Conservation (phyloP, 768 basidiomycete genomes). For the Suillus lakei region DNA sequence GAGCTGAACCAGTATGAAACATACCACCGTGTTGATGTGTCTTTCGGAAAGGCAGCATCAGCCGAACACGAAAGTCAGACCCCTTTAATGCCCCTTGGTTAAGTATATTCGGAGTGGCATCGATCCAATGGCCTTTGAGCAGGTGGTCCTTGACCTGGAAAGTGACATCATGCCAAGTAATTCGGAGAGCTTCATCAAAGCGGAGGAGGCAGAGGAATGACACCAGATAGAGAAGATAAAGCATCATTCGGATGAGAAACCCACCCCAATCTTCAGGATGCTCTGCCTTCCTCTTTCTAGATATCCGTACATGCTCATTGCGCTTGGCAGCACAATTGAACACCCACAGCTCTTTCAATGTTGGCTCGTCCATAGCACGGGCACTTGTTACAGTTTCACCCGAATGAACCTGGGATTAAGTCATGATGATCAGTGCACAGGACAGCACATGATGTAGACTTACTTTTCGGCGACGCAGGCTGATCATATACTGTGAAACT, state of each 20-base stretch:
- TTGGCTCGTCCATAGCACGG: constrained; percentile 30
- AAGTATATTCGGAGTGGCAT: too few species aligned
- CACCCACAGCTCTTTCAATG: constrained; percentile 27
- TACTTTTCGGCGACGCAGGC: constrained; percentile 31
- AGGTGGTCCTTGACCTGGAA: constrained; percentile 4
- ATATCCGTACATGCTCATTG: constrained; percentile 13
- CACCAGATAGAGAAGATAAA: constrained; percentile 36
- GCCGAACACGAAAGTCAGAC: constrained; percentile 13
- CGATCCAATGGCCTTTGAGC: neutral
- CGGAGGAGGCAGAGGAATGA: constrained; percentile 39
- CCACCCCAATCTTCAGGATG: constrained; percentile 32
- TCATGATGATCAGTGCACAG: too few species aligned
- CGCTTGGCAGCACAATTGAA: constrained; percentile 31
- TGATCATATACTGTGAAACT: constrained; percentile 36
- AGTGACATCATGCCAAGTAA: constrained; percentile 30
- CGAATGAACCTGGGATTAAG: constrained; percentile 11
- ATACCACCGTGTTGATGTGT: constrained; percentile 32
- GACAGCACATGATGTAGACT: too few species aligned
- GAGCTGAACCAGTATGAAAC: too few species aligned
- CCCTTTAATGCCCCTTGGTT: too few species aligned
- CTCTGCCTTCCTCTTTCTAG: constrained; percentile 12
- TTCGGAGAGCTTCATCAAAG: constrained; percentile 40
- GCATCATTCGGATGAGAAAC: constrained; percentile 24
- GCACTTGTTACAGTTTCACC: constrained; percentile 35
- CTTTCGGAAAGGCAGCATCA: constrained; percentile 32